Evolutionary conservation across 176 grass and related monocot species (phyloP).

Genomic region (Lolium rigidum): DNA sequence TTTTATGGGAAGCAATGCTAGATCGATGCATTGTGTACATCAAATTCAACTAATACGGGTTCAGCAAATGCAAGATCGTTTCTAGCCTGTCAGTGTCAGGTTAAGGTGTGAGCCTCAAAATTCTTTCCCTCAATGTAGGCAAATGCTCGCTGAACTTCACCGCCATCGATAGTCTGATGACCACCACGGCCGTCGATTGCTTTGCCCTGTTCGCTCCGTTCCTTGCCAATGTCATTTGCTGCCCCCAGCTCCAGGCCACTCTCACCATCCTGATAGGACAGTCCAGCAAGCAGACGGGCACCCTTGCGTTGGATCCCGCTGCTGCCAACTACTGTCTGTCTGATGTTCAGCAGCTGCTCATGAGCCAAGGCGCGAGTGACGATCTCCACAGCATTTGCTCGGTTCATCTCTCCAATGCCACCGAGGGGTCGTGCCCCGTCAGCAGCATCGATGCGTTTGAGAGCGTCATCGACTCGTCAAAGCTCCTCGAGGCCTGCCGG

Average conservation of each 20-base stretch:
- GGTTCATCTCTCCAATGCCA: conserved; percentile 74
- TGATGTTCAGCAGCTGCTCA: conserved; percentile 84
- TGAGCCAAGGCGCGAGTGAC: conserved; percentile 68
- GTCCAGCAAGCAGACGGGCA: conserved; percentile 82
- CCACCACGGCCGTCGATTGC: conserved; percentile 86
- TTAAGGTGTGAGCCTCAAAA: conserved; percentile 4
- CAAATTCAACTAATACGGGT: too few relatives aligned
- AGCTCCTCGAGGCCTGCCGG: conserved; percentile 76
- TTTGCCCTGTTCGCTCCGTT: conserved; percentile 78
- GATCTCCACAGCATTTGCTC: conserved; percentile 80
- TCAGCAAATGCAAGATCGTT: background rate
- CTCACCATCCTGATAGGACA: conserved; percentile 90
- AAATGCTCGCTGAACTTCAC: conserved; percentile 83
- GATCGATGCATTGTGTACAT: too few relatives aligned
- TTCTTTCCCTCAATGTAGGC: conserved; percentile 45
- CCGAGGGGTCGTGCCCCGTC: conserved; percentile 76
- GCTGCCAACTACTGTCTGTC: conserved; percentile 88
- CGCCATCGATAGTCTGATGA: conserved; percentile 63
- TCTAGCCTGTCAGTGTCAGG: background rate
- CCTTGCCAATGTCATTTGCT: conserved; percentile 95
- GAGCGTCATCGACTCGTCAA: conserved; percentile 73
- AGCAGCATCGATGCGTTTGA: conserved; percentile 68
- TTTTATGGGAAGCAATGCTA: conserved; percentile 9
- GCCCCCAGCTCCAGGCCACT: conserved; percentile 89
- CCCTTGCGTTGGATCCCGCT: conserved; percentile 74